These are phyloP conservation scores for Entophlyctis luteolus DNA, from an alignment of 192 early-diverging fungal species.

Conservation along the genomic window DNA sequence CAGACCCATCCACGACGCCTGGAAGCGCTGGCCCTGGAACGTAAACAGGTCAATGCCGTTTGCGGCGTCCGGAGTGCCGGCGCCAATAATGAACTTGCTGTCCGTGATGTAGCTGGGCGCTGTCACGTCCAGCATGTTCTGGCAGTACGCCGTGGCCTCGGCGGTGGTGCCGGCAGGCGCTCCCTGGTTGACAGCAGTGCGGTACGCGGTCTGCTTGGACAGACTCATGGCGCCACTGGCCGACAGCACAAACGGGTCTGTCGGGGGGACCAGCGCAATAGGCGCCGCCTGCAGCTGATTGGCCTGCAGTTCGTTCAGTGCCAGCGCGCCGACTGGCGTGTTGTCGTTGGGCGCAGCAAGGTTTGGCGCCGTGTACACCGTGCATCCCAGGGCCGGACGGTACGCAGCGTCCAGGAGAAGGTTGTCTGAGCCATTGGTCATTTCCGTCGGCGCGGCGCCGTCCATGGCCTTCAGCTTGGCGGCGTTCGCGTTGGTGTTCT, in stretches of 20 bases:
- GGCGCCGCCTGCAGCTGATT: conserved; percentile 25
- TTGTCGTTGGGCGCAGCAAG: conserved; percentile 30
- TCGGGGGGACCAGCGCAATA: conserved; percentile 34
- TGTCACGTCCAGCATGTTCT: conserved; percentile 2
- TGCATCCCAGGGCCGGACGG: conserved; percentile 35
- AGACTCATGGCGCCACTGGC: background rate
- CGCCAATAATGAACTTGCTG: conserved; percentile 7
- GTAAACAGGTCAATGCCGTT: conserved; percentile 23
- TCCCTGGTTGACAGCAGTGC: conserved; percentile 20
- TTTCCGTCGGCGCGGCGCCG: conserved; percentile 18
- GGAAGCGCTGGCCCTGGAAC: conserved; percentile 13
- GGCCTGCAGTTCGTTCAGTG: conserved; percentile 40
- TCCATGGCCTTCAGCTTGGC: too few relatives aligned
- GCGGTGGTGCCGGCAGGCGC: background rate
- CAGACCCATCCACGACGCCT: background rate
- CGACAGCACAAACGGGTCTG: conserved; percentile 38
- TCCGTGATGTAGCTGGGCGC: conserved; percentile 4
- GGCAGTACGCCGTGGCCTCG: background rate
- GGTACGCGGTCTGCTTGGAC: conserved; percentile 24
- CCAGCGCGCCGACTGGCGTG: conserved; percentile 26
- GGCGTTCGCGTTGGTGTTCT: conserved; percentile 31
- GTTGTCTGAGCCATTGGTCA: conserved; percentile 44
- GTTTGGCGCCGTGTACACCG: conserved; percentile 30
- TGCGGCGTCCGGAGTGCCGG: conserved; percentile 4
- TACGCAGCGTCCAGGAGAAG: conserved; percentile 32